These are phyloP conservation scores for Ustilago cynodontis DNA, from an alignment of 1,284 basidiomycete species.

Conservation along the genomic window DNA sequence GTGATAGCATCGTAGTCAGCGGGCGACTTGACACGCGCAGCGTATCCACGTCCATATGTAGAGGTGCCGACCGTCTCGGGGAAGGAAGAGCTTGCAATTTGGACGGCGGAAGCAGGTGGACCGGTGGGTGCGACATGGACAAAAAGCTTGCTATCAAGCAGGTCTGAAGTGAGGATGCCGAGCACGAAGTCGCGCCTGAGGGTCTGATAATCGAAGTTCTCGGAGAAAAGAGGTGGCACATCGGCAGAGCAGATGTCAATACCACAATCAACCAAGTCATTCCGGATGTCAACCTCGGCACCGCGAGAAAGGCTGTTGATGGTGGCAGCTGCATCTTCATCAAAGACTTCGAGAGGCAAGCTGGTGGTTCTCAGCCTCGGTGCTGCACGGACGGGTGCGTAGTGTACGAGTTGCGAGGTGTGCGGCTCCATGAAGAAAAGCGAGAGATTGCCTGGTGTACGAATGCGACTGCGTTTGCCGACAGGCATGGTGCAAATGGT, in stretches of 20 bases:
- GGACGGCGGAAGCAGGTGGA: constrained; percentile 33
- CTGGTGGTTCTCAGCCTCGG: constrained; percentile 56
- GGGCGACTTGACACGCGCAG: constrained; percentile 59
- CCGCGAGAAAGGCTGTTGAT: constrained; percentile 43
- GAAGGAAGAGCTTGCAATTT: constrained; percentile 74
- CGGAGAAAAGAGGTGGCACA: constrained; percentile 94
- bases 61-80: constrained; percentile 76
- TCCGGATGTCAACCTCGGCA: constrained; percentile 81
- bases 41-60: constrained; percentile 78
- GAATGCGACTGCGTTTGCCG: constrained; percentile 36
- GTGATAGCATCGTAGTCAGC: constrained; percentile 63
- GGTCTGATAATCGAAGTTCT: constrained; percentile 98
- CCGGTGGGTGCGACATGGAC: constrained; percentile 79
- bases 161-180: constrained; percentile 93
- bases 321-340: constrained; percentile 46
- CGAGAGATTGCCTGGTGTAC: constrained; percentile 57
- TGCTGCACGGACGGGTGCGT: constrained; percentile 65
- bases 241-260: constrained; percentile 77
- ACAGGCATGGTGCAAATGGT: constrained; percentile 72
- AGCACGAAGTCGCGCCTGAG: constrained; percentile 92
- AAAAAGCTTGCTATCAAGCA: constrained; percentile 94
- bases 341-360: constrained; percentile 64
- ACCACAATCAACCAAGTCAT: constrained; percentile 87
- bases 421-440: constrained; percentile 59
- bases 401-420: constrained; percentile 69